Evolutionary conservation across 768 basidiomycete species (phyloP).

Genomic region (Hypholoma fasciculare): DNA sequence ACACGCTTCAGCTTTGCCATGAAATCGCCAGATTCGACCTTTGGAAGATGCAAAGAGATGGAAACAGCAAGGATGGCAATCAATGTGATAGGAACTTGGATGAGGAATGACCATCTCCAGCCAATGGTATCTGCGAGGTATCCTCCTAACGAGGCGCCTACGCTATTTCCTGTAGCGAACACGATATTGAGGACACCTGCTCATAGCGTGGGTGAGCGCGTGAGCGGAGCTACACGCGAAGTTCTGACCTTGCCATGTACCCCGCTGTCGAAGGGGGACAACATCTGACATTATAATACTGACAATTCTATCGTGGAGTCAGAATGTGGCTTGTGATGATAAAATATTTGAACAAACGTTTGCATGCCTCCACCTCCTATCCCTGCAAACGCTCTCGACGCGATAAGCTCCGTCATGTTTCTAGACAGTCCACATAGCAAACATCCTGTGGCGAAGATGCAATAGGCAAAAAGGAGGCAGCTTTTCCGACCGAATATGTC

Average conservation of each 20-base stretch:
- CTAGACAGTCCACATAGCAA: slow-evolving; percentile 53
- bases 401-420: slow-evolving; percentile 55
- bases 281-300: slow-evolving; percentile 70
- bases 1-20: slow-evolving; percentile 54
- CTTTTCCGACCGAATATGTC: slow-evolving; percentile 66
- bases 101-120: slow-evolving; percentile 69
- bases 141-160: slow-evolving; percentile 65
- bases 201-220: background rate
- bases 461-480: slow-evolving; percentile 56
- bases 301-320: slow-evolving; percentile 40
- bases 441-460: slow-evolving; percentile 53
- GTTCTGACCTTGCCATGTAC: slow-evolving; percentile 64
- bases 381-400: slow-evolving; percentile 54
- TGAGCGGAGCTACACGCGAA: too few species aligned
- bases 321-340: background rate
- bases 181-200: slow-evolving; percentile 60
- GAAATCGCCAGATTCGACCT: slow-evolving; percentile 39
- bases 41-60: slow-evolving; percentile 55
- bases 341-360: slow-evolving; percentile 40
- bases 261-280: slow-evolving; percentile 59
- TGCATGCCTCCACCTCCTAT: slow-evolving; percentile 65
- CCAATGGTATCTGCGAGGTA: slow-evolving; percentile 62
- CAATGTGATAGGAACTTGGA: slow-evolving; percentile 58
- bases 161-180: slow-evolving; percentile 55
- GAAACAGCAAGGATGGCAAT: slow-evolving; percentile 55